phyloP scores from a whole-genome alignment of 2,329 filamentous ascomycete genomes.

The Fusarium azukiicola region DNA sequence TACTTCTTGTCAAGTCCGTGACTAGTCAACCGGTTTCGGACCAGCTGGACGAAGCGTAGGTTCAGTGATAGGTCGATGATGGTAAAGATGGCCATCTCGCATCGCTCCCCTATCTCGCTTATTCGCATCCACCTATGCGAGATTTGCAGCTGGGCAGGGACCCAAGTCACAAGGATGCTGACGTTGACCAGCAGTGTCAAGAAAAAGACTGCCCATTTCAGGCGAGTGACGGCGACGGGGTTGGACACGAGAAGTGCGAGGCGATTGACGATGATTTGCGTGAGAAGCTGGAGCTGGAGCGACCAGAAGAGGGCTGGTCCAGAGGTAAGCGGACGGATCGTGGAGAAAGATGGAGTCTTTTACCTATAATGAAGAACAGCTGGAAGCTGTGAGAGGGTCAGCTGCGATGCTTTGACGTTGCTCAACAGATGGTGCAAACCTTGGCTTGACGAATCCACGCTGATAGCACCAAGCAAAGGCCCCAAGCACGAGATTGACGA shows the following conservation, averaged over 20 bases:
- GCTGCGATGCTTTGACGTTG: background rate
- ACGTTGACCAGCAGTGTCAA: slow-evolving; percentile 11
- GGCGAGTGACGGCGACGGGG: background rate
- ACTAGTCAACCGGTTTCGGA: background rate
- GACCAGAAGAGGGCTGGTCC: background rate
- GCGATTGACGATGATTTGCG: background rate
- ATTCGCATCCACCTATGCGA: slow-evolving; percentile 7
- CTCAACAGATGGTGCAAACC: background rate
- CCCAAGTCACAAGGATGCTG: slow-evolving; percentile 6
- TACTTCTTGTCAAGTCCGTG: background rate
- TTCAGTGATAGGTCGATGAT: slow-evolving; percentile 3
- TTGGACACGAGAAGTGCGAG: background rate
- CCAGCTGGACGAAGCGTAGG: slow-evolving; percentile 11
- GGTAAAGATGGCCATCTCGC: slow-evolving; percentile 10
- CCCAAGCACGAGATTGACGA: background rate
- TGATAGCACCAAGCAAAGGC: slow-evolving; percentile 4
- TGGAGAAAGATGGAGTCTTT: background rate
- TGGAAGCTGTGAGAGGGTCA: background rate
- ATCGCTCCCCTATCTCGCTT: slow-evolving; percentile 12
- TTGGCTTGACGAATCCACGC: slow-evolving; percentile 7
- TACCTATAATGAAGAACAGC: slow-evolving; percentile 1
- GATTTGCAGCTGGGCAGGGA: slow-evolving; percentile 14
- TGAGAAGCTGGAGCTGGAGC: background rate
- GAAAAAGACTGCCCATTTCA: slow-evolving; percentile 4
- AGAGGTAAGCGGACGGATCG: background rate